Evolutionary conservation across 352 stramenopile genomes (phyloP).

Genomic region (Phytophthora tentaculata): DNA sequence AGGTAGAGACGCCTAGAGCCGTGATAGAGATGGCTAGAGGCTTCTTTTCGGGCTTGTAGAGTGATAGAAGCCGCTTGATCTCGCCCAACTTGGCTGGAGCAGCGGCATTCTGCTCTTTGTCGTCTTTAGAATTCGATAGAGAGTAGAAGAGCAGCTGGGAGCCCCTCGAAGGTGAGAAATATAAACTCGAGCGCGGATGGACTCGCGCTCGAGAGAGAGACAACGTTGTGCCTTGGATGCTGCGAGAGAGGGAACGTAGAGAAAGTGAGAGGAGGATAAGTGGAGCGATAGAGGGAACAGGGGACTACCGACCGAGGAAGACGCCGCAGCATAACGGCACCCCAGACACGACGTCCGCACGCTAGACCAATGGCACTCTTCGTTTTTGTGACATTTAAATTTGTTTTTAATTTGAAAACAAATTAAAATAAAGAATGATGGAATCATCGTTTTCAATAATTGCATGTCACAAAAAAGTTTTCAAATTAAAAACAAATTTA

Average conservation of each 20-base stretch:
- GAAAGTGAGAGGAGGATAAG: background rate
- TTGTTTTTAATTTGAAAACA: no score
- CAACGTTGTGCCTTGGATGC: conserved; percentile 20
- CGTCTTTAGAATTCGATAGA: conserved; percentile 17
- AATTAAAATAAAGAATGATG: no score
- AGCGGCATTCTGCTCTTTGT: conserved; percentile 12
- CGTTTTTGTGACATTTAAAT: background rate
- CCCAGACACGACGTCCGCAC: no score
- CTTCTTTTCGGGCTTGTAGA: conserved; percentile 80
- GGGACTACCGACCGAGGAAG: conserved; percentile 31
- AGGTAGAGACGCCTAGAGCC: conserved; percentile 67
- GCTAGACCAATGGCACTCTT: no score
- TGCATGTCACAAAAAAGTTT: no score
- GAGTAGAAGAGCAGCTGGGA: conserved; percentile 38
- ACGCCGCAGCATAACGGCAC: conserved; percentile 34
- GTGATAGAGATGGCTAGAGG: conserved; percentile 67
- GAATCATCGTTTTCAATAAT: no score
- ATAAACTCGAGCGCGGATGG: background rate
- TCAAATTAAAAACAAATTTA: no score
- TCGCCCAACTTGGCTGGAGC: conserved; percentile 30
- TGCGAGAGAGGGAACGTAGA: conserved; percentile 4
- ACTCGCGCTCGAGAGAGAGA: conserved; percentile 11
- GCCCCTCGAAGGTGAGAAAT: conserved; percentile 3
- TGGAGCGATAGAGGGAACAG: background rate
- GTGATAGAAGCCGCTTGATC: conserved; percentile 47